Evolutionary conservation across 331 rosid species (phyloP), one percentile per base, ranked within the genome.

Genomic region (Quercus tomentella): DNA sequence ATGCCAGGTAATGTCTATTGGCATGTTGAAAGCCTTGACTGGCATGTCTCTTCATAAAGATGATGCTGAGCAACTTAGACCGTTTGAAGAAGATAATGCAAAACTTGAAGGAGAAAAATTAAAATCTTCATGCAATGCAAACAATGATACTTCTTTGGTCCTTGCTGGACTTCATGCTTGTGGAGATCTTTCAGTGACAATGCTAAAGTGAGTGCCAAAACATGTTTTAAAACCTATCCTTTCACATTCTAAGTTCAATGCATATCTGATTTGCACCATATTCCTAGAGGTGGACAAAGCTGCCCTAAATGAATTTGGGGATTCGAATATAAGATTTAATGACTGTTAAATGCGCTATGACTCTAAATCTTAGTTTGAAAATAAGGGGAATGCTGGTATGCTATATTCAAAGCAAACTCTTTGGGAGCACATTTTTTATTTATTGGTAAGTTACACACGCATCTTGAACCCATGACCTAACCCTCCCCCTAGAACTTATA

Each of bases 101-200:
- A 83, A 82, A 69, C 51, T 41, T 18, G 56, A 56, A 11, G 56
- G 70, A 54, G 71, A 61, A 51, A 70, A 86, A 52, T 67, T 52
- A 28, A 72, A 79, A 81, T 52, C 83, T 66, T 84, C 75, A 41
- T 35, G 82, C 79, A 56, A 54, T 74, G 81, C 78, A 37, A 80
- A 80, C 73, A 49, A 75, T 66, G 89, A 77, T 51, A 70, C 88
- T 74, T 86, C 93, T 55, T 72, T 85, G 76, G 92, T 93, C 81
- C 94, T 94, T 79, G 97, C 96, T 72, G 99, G 99, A 49, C 98
- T 95, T 87, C 99, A 95, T 88, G 97, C 99, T 78, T 95, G 97
- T 67, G 99, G 99, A 56, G 99, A 93, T 87, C 97, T 95, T 80
- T 93, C 99, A 3, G 96, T 90, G 58, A 93, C 87, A 56, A 93